Conservation (phyloP, 768 basidiomycete species). For the Hericium coralloides region DNA sequence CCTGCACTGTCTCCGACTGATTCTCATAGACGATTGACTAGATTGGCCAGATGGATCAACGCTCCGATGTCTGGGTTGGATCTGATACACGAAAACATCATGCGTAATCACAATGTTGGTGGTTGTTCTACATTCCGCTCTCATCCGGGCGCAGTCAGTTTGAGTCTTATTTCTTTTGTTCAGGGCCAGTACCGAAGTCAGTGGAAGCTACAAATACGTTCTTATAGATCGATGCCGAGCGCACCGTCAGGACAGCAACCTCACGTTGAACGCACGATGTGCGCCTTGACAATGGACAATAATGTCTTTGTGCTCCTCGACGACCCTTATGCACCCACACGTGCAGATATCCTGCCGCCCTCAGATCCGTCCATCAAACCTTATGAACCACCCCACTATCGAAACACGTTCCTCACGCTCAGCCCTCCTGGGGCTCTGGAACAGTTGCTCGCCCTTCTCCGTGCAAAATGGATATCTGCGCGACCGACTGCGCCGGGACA, state of each 20-base stretch:
- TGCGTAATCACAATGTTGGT: slow-evolving; percentile 58
- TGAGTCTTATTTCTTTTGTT: not conserved
- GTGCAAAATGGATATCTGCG: slow-evolving; percentile 70
- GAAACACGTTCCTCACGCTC: slow-evolving; percentile 70
- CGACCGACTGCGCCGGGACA: slow-evolving; percentile 16
- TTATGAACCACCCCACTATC: slow-evolving; percentile 45
- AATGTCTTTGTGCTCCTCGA: slow-evolving; percentile 75
- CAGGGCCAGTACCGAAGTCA: slow-evolving; percentile 54
- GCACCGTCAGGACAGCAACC: slow-evolving; percentile 42
- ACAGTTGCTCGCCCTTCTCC: slow-evolving; percentile 62
- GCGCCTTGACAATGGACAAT: slow-evolving; percentile 68
- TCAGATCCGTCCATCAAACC: slow-evolving; percentile 9
- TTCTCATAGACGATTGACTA: slow-evolving; percentile 17
- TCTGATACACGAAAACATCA: slow-evolving; percentile 60
- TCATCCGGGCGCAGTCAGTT: slow-evolving; percentile 9
- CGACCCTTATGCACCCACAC: slow-evolving; percentile 62
- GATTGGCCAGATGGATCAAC: slow-evolving; percentile 76
- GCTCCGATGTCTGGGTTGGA: slow-evolving; percentile 67
- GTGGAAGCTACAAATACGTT: slow-evolving; percentile 65
- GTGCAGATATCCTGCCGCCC: slow-evolving; percentile 44
- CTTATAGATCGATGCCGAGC: slow-evolving; percentile 67
- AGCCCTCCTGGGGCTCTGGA: slow-evolving; percentile 68
- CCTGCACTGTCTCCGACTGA: not conserved
- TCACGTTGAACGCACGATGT: slow-evolving; percentile 61
- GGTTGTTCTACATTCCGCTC: slow-evolving; percentile 1